Evolutionary conservation across 1,139 yeast species (phyloP), one percentile per base, ranked within the genome.

Genomic region (Suhomyces chickasaworum): DNA sequence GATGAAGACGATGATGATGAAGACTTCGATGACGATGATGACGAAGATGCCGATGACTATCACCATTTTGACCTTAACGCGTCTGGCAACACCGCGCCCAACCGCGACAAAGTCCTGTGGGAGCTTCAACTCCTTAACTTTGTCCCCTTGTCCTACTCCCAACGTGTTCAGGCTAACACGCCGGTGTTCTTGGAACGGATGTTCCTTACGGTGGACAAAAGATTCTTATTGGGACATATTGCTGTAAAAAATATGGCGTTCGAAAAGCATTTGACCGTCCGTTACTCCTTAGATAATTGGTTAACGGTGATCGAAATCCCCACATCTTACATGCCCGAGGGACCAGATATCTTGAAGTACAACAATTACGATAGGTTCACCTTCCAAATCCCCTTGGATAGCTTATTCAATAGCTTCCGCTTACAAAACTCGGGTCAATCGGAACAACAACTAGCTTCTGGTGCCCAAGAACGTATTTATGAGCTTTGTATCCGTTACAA

Each of bases 231-330:
- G 48, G 96, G 96, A 2, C 83, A 83, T 51, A 75, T 88, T 37
- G 90, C 88, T 10, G 96, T 85, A 22, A 77, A 78, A 57, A 89
- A 89, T 64, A 39, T 87, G 16, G 73, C 86, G 1, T 89, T 75
- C 63, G 77, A 81, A 45, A 89, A 89, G 66, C 62, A 65, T 41
- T 81, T 89, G 22, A 73, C 78, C 17, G 74, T 86, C 16, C 74
- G 89, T 42, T 84, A 86, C 60, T 79, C 95, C 0, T 67, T 79
- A 46, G 91, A 89, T 63, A 65, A 76, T 54, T 89, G 96, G 96
- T 69, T 72, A 44, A 83, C 93, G 0, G 80, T 84, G 30, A 75
- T 83, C 34, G 93, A 87, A 60, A 78, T 85, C 25, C 83, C 81
- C 29, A 86, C 95, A 2, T 61, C 62, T 7, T 89, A 80, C 65